A percentile compares a stretch with the other conserved stretches of the same genome.
Conservation (phyloP, 2,329 filamentous ascomycete genomes). For the Fusarium nematophilum region DNA sequence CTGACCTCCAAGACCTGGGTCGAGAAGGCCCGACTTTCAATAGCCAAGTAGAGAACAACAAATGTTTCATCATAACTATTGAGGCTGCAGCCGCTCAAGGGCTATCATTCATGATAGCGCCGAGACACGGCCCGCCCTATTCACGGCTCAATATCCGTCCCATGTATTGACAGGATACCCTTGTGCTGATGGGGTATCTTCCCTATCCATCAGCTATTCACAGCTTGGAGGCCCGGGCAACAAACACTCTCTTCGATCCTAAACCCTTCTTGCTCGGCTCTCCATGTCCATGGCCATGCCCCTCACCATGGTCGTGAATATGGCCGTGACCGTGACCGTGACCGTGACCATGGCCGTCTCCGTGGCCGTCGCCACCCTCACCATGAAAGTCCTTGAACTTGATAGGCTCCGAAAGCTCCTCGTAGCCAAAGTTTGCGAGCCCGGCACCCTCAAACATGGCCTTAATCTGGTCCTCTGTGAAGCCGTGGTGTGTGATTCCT, state of each 20-base stretch:
- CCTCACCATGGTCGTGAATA: background rate
- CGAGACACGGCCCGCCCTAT: too few relatives aligned
- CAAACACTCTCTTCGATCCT: slow-evolving; percentile 47
- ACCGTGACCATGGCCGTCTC: slow-evolving; percentile 8
- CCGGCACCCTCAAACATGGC: slow-evolving; percentile 74
- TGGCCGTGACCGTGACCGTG: slow-evolving; percentile 17
- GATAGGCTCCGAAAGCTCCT: slow-evolving; percentile 62
- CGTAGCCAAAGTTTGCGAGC: slow-evolving; percentile 66
- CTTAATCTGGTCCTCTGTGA: slow-evolving; percentile 68
- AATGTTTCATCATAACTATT: too few relatives aligned
- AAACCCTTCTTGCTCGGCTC: slow-evolving; percentile 1
- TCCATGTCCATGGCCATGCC: slow-evolving; percentile 4
- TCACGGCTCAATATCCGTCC: too few relatives aligned
- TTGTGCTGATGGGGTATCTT: too few relatives aligned
- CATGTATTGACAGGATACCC: too few relatives aligned
- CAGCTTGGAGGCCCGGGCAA: slow-evolving; percentile 61
- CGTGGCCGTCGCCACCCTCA: slow-evolving; percentile 11
- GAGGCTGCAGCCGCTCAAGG: too few relatives aligned
- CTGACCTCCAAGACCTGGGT: too few relatives aligned
- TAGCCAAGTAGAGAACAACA: too few relatives aligned
- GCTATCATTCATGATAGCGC: too few relatives aligned
- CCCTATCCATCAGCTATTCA: background rate
- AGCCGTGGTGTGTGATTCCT: slow-evolving; percentile 75
- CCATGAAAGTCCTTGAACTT: slow-evolving; percentile 50
- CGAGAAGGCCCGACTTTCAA: too few relatives aligned